phyloP scores from a whole-genome alignment of 805 yeast species.

The Danielia oregonensis region DNA sequence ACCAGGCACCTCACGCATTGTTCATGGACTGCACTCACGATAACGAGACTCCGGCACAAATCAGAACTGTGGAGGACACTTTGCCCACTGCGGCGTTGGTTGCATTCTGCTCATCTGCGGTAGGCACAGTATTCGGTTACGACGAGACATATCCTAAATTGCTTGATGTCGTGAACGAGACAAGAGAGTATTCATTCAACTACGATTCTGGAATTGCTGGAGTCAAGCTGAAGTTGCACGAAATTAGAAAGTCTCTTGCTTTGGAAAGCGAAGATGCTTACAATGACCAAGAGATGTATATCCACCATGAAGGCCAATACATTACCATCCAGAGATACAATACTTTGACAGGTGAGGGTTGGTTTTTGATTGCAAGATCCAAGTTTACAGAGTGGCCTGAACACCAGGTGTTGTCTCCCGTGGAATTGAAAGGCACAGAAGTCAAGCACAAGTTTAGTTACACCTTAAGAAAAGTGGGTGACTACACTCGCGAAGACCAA shows the following conservation, averaged over 20 bases:
- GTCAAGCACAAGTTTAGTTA: constrained; percentile 59
- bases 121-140: constrained; percentile 91
- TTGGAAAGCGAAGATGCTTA: constrained; percentile 51
- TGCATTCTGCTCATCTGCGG: constrained; percentile 87
- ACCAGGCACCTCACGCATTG: constrained; percentile 85
- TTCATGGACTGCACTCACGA: constrained; percentile 99
- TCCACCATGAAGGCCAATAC: constrained; percentile 90
- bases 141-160: constrained; percentile 88
- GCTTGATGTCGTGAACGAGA: constrained; percentile 77
- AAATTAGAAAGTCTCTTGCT: constrained; percentile 56
- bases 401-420: constrained; percentile 55
- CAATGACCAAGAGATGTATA: constrained; percentile 77
- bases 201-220: constrained; percentile 62
- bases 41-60: constrained; percentile 83
- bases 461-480: constrained; percentile 51
- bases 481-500: constrained; percentile 35
- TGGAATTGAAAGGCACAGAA: constrained; percentile 54
- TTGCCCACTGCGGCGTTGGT: constrained; percentile 93
- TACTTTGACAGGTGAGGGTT: constrained; percentile 82
- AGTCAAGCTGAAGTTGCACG: constrained; percentile 60
- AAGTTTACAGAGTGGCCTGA: constrained; percentile 52
- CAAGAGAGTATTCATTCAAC: constrained; percentile 53
- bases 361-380: constrained; percentile 83
- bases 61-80: constrained; percentile 91
- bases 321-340: constrained; percentile 86